Evolutionary conservation across 2,329 filamentous ascomycete genomes (phyloP).

Genomic region (Aspergillus felis): DNA sequence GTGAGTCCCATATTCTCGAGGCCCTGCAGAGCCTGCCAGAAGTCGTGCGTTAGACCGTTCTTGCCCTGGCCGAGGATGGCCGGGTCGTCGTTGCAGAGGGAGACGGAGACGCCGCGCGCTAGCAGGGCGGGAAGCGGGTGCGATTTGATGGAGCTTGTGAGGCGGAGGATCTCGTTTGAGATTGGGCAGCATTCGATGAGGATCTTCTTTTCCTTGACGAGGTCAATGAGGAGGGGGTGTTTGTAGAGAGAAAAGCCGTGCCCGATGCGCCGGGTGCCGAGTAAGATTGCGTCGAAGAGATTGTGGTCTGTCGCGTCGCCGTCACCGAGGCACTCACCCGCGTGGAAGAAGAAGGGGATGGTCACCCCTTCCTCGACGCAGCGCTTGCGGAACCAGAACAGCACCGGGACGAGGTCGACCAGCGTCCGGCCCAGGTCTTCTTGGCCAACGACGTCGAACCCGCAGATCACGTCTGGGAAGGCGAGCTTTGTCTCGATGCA

Average conservation of each 20-base stretch:
- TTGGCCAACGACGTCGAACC: conserved; percentile 86
- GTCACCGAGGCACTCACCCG: conserved; percentile 79
- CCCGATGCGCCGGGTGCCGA: conserved; percentile 84
- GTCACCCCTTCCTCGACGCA: conserved; percentile 73
- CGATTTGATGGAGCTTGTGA: conserved; percentile 70
- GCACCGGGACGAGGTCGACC: conserved; percentile 70
- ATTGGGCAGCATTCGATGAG: conserved; percentile 88
- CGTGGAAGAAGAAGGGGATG: conserved; percentile 94
- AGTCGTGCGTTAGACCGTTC: conserved; percentile 83
- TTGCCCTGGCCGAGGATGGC: conserved; percentile 80
- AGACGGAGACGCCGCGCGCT: conserved; percentile 76
- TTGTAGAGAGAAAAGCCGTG: conserved; percentile 87
- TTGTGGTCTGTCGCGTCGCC: conserved; percentile 76
- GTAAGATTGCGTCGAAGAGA: conserved; percentile 80
- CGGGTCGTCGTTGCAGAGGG: conserved; percentile 86
- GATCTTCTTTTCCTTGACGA: conserved; percentile 84
- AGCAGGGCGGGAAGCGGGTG: conserved; percentile 82
- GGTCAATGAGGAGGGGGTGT: conserved; percentile 82
- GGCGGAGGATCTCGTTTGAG: conserved; percentile 79
- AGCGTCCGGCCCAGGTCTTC: conserved; percentile 77
- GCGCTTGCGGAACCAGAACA: conserved; percentile 91
- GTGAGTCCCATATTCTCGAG: conserved; percentile 89
- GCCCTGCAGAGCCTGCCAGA: conserved; percentile 88
- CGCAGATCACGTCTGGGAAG: conserved; percentile 75
- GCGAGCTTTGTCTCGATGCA: conserved; percentile 78